Percentiles rank a stretch among this genome's conserved stretches.
These are phyloP conservation scores for Ustilago vetiveriae DNA, from an alignment of 1,284 basidiomycete genomes.

Conservation along the genomic window DNA sequence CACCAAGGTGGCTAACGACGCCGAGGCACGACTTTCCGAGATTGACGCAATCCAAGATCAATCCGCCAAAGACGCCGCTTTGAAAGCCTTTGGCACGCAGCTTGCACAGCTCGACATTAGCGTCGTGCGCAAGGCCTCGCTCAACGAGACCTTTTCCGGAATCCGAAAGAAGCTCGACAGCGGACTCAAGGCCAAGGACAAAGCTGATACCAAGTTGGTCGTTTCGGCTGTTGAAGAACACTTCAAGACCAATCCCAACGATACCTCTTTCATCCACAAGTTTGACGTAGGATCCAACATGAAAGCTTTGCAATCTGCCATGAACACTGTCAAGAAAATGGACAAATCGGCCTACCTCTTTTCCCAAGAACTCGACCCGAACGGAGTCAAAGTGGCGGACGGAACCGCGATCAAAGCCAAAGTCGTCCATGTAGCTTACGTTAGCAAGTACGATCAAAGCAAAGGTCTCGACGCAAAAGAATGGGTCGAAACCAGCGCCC, in stretches of 20 bases:
- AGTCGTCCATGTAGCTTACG: conserved; percentile 86
- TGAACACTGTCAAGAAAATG: conserved; percentile 80
- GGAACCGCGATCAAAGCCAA: conserved; percentile 71
- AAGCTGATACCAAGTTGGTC: conserved; percentile 81
- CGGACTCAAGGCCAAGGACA: conserved; percentile 82
- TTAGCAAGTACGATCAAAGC: conserved; percentile 71
- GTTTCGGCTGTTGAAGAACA: conserved; percentile 76
- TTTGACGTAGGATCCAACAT: conserved; percentile 71
- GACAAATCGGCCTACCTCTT: conserved; percentile 89
- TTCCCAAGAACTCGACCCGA: conserved; percentile 73
- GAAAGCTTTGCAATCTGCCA: conserved; percentile 76
- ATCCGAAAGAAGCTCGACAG: conserved; percentile 87
- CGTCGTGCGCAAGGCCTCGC: conserved; percentile 80
- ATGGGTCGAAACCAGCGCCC: conserved; percentile 57
- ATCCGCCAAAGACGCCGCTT: conserved; percentile 79
- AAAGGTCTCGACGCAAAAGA: conserved; percentile 60
- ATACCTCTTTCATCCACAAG: conserved; percentile 75
- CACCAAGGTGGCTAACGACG: conserved; percentile 76
- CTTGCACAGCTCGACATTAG: conserved; percentile 90
- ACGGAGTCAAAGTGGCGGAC: conserved; percentile 38
- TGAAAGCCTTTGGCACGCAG: conserved; percentile 87
- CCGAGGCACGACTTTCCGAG: conserved; percentile 75
- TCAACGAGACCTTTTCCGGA: conserved; percentile 78
- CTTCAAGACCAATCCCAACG: conserved; percentile 79
- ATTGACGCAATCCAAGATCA: conserved; percentile 77